These are phyloP conservation scores for Cornus florida DNA, from an alignment of 148 eudicot genomes.

Conservation along the genomic window DNA sequence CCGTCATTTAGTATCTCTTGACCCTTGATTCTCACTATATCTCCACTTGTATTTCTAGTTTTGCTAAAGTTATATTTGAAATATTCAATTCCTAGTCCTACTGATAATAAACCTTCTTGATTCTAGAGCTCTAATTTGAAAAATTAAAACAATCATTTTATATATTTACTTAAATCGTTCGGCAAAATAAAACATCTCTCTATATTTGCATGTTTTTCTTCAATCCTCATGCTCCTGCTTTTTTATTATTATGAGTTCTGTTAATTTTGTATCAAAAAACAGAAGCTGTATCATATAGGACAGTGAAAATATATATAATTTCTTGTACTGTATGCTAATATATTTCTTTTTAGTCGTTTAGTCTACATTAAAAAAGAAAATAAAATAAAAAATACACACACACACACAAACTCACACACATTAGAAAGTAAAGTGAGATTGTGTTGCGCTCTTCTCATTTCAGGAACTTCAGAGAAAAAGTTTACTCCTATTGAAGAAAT, in stretches of 20 bases:
- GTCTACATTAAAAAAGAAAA: neutral
- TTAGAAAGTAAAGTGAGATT: neutral
- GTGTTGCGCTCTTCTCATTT: constrained; percentile 15
- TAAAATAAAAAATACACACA: too few relatives aligned
- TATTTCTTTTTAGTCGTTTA: neutral
- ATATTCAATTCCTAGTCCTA: too few relatives aligned
- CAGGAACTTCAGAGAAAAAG: constrained; percentile 66
- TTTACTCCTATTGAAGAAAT: constrained; percentile 40
- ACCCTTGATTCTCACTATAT: too few relatives aligned
- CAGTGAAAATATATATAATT: neutral
- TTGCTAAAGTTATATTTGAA: too few relatives aligned
- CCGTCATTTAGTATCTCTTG: too few relatives aligned
- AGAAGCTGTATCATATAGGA: neutral
- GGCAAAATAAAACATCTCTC: neutral
- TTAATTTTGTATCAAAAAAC: neutral
- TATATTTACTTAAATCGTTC: too few relatives aligned
- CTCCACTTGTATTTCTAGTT: too few relatives aligned
- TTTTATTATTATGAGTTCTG: neutral
- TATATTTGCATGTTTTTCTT: neutral
- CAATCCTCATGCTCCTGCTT: neutral
- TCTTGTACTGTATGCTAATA: neutral
- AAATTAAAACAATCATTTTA: too few relatives aligned
- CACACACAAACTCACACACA: neutral
- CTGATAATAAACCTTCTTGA: too few relatives aligned
- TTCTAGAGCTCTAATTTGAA: too few relatives aligned